A percentile compares a stretch with the other conserved stretches of the same genome.
These are phyloP conservation scores for Populus hybrid DNA, from an alignment of 441 rosid genomes.

Conservation along the genomic window DNA sequence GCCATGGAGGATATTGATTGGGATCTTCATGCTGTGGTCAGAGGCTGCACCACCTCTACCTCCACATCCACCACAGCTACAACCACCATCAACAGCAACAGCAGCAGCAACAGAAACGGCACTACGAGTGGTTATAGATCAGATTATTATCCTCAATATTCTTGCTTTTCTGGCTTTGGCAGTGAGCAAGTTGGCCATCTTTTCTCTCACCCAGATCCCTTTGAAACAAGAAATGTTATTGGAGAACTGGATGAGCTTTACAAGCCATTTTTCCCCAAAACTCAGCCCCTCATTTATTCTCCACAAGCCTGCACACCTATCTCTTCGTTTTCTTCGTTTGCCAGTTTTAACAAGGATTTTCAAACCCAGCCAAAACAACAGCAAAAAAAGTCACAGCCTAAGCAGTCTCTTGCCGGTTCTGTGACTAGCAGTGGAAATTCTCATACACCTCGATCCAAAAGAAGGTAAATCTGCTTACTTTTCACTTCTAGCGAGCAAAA, in stretches of 20 bases:
- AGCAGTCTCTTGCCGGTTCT: slow-evolving; percentile 34
- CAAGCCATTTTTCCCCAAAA: slow-evolving; percentile 55
- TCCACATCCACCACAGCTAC: slow-evolving; percentile 26
- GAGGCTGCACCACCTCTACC: slow-evolving; percentile 79
- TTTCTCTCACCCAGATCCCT: slow-evolving; percentile 32
- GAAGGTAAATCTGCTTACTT: slow-evolving; percentile 45
- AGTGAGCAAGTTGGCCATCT: slow-evolving; percentile 12
- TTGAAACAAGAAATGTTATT: slow-evolving; percentile 33
- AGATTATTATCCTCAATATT: slow-evolving; percentile 24
- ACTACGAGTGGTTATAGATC: slow-evolving; percentile 3
- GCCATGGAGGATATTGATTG: slow-evolving; percentile 75
- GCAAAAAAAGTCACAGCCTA: slow-evolving; percentile 24
- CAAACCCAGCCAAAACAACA: slow-evolving; percentile 15
- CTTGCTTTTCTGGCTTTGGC: slow-evolving; percentile 22
- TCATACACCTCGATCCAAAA: slow-evolving; percentile 65
- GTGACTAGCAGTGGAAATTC: slow-evolving; percentile 39
- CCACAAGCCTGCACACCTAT: slow-evolving; percentile 17
- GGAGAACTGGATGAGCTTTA: slow-evolving; percentile 70
- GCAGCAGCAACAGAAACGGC: not conserved
- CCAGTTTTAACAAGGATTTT: slow-evolving; percentile 34
- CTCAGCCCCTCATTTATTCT: slow-evolving; percentile 26
- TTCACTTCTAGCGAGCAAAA: not conserved
- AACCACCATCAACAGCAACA: slow-evolving; percentile 17
- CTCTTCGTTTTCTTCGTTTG: slow-evolving; percentile 43
- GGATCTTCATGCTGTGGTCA: slow-evolving; percentile 96